Evolutionary conservation across 495 filamentous ascomycete genomes (phyloP).

Genomic region (Talaromyces trachyspermus): DNA sequence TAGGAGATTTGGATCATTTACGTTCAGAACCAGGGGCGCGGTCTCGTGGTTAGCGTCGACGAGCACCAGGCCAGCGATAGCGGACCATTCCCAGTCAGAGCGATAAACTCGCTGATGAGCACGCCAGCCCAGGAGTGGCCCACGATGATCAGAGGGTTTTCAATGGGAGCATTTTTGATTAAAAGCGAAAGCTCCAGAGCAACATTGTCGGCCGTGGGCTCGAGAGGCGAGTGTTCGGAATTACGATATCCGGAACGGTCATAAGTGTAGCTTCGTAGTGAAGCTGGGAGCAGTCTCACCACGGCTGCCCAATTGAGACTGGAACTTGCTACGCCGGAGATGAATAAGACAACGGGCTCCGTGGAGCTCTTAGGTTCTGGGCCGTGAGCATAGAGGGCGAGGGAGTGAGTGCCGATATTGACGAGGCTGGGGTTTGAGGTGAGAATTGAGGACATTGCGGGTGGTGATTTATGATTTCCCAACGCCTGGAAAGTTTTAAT

Average conservation of each 20-base stretch:
- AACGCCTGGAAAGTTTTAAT: too few relatives aligned
- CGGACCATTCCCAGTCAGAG: conserved; percentile 2
- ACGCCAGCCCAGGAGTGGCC: conserved; percentile 15
- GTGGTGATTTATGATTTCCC: too few relatives aligned
- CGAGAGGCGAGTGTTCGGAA: conserved; percentile 8
- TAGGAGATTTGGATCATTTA: conserved; percentile 11
- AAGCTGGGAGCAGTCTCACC: conserved; percentile 7
- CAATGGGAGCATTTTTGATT: conserved; percentile 8
- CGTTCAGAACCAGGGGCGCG: conserved; percentile 11
- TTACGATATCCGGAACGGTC: conserved; percentile 13
- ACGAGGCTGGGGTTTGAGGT: conserved; percentile 10
- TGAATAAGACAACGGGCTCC: conserved; percentile 7
- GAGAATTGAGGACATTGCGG: conserved; percentile 10
- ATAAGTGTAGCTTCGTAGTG: conserved; percentile 12
- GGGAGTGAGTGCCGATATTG: conserved; percentile 14
- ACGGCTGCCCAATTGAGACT: conserved; percentile 14
- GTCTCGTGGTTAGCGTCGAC: conserved; percentile 16
- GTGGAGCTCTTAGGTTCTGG: conserved; percentile 7
- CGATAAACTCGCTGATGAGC: conserved; percentile 13
- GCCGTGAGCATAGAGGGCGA: conserved; percentile 11
- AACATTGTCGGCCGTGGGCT: conserved; percentile 9
- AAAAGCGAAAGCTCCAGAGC: conserved; percentile 11
- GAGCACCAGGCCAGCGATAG: conserved; percentile 11
- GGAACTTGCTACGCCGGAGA: conserved; percentile 13
- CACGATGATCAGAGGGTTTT: conserved; percentile 11